A percentile compares a stretch with the other conserved stretches of the same genome.
Evolutionary conservation across 441 rosid genomes (phyloP).

Genomic region (Omphalea diandra): DNA sequence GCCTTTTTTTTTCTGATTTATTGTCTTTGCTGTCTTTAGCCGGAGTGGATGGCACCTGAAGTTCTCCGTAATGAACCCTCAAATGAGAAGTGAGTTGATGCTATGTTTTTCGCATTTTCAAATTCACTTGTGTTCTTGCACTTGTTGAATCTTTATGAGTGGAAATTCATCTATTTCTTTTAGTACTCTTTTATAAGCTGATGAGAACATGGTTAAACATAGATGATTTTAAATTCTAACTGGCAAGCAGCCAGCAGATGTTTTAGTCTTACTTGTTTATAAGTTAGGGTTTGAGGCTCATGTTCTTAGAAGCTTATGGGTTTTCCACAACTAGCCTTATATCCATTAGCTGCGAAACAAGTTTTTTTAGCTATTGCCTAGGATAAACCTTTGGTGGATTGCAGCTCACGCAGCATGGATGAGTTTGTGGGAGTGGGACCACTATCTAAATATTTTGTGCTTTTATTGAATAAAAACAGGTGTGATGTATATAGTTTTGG

Average conservation of each 20-base stretch:
- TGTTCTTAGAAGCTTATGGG: neutral
- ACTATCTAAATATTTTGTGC: neutral
- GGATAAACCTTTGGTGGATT: too few species aligned
- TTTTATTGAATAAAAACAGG: constrained; percentile 42
- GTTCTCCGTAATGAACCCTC: constrained; percentile 96
- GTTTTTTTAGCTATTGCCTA: too few species aligned
- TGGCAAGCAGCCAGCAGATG: neutral
- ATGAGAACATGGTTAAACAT: neutral
- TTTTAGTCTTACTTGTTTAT: neutral
- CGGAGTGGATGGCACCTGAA: constrained; percentile 99
- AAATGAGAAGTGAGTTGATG: constrained; percentile 87
- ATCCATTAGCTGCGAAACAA: too few species aligned
- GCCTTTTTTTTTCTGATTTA: neutral
- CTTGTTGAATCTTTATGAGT: neutral
- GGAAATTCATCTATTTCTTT: neutral
- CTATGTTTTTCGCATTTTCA: constrained; percentile 4
- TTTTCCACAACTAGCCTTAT: too few species aligned
- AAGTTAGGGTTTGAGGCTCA: neutral
- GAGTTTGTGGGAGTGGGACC: neutral
- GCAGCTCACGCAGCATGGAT: neutral
- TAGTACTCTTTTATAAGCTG: neutral
- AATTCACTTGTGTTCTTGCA: neutral
- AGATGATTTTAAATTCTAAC: neutral
- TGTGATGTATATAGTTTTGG: constrained; percentile 99
- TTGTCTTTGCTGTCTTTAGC: constrained; percentile 52